These are phyloP conservation scores for Solanum corneliomulleri DNA, from an alignment of 257 asterid species.

Conservation along the genomic window DNA sequence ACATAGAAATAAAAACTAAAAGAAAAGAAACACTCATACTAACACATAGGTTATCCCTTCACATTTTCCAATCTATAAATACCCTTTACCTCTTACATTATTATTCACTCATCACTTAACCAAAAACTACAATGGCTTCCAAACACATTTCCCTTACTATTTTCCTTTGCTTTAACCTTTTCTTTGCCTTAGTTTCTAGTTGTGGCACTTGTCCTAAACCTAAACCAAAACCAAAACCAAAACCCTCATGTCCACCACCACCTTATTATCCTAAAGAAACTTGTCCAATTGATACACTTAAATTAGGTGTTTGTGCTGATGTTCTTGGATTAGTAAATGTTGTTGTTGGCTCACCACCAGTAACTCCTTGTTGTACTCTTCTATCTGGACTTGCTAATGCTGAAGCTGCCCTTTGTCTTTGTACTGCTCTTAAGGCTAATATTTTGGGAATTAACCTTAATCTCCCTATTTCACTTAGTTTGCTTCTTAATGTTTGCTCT, in stretches of 20 bases:
- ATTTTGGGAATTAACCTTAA: constrained; percentile 4
- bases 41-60: neutral
- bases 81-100: neutral
- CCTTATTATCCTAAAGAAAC: neutral
- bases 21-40: neutral
- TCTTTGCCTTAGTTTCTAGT: neutral
- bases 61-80: neutral
- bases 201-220: neutral
- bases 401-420: neutral
- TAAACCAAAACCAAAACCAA: neutral
- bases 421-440: neutral
- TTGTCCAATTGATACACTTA: neutral
- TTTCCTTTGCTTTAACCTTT: neutral
- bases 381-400: neutral
- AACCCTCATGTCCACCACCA: neutral
- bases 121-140: neutral
- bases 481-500: constrained; percentile 7
- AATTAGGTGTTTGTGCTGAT: neutral
- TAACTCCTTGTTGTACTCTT: neutral
- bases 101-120: neutral
- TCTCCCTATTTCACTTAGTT: neutral
- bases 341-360: neutral
- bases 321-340: neutral
- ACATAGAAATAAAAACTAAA: neutral
- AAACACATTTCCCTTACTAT: neutral